phyloP scores from a whole-genome alignment of 441 rosid species.

The Populus hybrid region DNA sequence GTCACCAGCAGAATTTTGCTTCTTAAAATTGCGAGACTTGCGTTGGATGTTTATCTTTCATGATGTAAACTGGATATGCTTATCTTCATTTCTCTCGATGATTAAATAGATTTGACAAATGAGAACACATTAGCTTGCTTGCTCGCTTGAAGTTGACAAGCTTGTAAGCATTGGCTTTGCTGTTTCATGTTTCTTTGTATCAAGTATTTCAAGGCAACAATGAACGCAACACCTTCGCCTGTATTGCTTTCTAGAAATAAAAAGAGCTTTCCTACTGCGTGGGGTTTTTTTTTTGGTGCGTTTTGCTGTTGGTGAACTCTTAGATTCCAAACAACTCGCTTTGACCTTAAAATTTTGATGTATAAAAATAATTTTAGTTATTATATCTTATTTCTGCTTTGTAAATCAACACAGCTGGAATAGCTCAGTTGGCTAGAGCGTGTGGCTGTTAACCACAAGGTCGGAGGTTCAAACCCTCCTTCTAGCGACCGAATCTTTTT shows the following conservation, averaged over 20 bases:
- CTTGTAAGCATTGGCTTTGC: background rate
- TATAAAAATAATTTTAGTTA: fast-evolving
- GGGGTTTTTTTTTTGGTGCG: too few species aligned
- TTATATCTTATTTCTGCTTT: fast-evolving
- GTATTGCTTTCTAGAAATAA: background rate
- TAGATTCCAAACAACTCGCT: background rate
- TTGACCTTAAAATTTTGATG: background rate
- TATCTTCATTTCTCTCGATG: too few species aligned
- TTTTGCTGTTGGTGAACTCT: background rate
- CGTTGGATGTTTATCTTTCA: too few species aligned
- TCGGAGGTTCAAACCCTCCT: slow-evolving; percentile 75
- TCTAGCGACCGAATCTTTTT: slow-evolving; percentile 6
- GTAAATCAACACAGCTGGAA: slow-evolving; percentile 47
- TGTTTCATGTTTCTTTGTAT: background rate
- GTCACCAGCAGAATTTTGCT: too few species aligned
- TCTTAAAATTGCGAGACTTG: too few species aligned
- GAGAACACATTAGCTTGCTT: too few species aligned
- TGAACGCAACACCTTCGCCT: background rate
- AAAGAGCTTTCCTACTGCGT: background rate
- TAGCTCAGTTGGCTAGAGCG: slow-evolving; percentile 96
- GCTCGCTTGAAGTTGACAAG: too few species aligned
- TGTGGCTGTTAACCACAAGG: slow-evolving; percentile 99
- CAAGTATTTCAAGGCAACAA: background rate
- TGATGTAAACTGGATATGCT: too few species aligned
- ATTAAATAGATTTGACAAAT: too few species aligned